These are phyloP conservation scores for Ophiostoma pallidulum DNA, from an alignment of 2,329 filamentous ascomycete species.

Conservation along the genomic window DNA sequence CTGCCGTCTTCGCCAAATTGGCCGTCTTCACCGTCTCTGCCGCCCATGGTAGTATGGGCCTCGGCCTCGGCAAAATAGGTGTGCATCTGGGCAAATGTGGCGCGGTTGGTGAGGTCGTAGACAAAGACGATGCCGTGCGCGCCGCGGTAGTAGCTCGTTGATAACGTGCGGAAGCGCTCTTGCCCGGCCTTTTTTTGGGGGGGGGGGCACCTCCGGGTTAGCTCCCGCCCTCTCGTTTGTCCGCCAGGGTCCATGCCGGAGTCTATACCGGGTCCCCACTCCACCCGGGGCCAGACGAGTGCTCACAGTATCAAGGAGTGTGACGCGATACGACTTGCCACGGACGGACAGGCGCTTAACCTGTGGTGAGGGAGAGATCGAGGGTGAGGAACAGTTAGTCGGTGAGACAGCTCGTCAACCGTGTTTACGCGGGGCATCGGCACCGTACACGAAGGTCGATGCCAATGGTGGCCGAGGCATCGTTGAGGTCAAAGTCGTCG, in stretches of 20 bases:
- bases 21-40: too few species aligned
- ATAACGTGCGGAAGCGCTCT: constrained; percentile 41
- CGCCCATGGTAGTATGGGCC: constrained; percentile 32
- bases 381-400: neutral
- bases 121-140: constrained; percentile 41
- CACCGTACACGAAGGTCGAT: constrained; percentile 44
- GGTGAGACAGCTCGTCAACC: neutral
- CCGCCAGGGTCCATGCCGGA: too few species aligned
- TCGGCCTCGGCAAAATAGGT: constrained; percentile 46
- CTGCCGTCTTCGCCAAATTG: constrained; percentile 15
- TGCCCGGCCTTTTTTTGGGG: constrained; percentile 36
- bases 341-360: constrained; percentile 44
- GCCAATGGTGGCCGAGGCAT: constrained; percentile 45
- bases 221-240: constrained; percentile 19
- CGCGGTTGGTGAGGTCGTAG: constrained; percentile 39
- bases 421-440: neutral
- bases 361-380: constrained; percentile 25
- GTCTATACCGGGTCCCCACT: too few species aligned
- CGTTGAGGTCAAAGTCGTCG: constrained; percentile 47
- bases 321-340: constrained; percentile 41
- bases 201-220: too few species aligned
- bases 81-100: constrained; percentile 43
- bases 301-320: constrained; percentile 44
- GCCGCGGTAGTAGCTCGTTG: constrained; percentile 41
- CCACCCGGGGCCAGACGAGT: too few species aligned